These are phyloP conservation scores for Candida silvatica DNA, from an alignment of 805 yeast species.

Conservation along the genomic window DNA sequence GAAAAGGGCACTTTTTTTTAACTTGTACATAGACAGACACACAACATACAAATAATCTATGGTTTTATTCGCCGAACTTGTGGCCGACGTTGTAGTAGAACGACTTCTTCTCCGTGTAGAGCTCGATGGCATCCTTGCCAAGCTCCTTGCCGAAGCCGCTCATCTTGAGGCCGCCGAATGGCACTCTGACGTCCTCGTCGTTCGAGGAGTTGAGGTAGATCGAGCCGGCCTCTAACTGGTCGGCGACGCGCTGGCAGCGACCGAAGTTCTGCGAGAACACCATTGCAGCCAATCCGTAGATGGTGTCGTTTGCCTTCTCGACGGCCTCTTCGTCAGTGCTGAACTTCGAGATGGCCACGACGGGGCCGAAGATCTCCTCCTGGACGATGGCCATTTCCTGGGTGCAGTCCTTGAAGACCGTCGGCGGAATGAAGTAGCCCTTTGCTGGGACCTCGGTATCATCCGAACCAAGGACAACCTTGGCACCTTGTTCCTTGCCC, in stretches of 20 bases:
- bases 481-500: slow-evolving; percentile 44
- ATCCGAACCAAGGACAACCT: slow-evolving; percentile 31
- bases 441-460: slow-evolving; percentile 26
- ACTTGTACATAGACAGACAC: neutral
- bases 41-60: neutral
- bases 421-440: slow-evolving; percentile 70
- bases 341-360: slow-evolving; percentile 61
- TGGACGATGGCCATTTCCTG: slow-evolving; percentile 56
- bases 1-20: neutral
- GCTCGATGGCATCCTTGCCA: slow-evolving; percentile 62
- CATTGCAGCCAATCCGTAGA: slow-evolving; percentile 78
- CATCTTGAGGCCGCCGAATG: slow-evolving; percentile 76
- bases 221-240: slow-evolving; percentile 54
- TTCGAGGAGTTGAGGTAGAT: slow-evolving; percentile 66
- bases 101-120: slow-evolving; percentile 70
- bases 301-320: slow-evolving; percentile 58
- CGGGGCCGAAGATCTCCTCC: slow-evolving; percentile 90
- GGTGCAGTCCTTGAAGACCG: slow-evolving; percentile 64
- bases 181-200: slow-evolving; percentile 55
- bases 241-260: slow-evolving; percentile 43
- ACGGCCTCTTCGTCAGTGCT: slow-evolving; percentile 60
- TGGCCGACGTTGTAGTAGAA: slow-evolving; percentile 45
- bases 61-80: slow-evolving; percentile 11
- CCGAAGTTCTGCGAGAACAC: slow-evolving; percentile 63
- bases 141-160: slow-evolving; percentile 79